Base-by-base conservation (phyloP, 2,329 filamentous ascomycete species). In the Penicillium sp. region DNA sequence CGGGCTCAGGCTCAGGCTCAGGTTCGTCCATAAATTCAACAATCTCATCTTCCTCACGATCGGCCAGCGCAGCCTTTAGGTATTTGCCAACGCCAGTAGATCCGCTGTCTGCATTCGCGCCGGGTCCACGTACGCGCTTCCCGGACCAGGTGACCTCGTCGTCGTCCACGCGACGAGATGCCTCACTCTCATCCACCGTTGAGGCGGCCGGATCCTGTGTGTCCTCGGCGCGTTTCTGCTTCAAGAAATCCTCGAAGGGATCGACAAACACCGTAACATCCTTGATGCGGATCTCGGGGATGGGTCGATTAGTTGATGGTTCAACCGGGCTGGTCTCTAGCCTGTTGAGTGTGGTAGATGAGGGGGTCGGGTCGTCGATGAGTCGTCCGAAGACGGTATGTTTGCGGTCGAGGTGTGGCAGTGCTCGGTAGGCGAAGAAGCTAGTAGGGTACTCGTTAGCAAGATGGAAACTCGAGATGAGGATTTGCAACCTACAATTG, bases 331-430 rank as follows among this genome's bases (percentile, higher is more conserved):
- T 82, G 9, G 81, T 80, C 71, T 98, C 93, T 72, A 98, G 83
- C 50, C 81, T 81, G 54, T 80, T 78, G 12, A 98, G 75, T 2
- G 71, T 72, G 6, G 67, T 59, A 12, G 71, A 72, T n/a, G 71
- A 73, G 2, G 71, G 71, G 0, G 70, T 72, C 15, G 71, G 71
- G 42, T 73, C 92, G 25, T 87, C 88, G 1, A 95, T 86, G 0
- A 97, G 83, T 32, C 84, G 83, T 2, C 86, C 93, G 63, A 98
- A 98, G 35, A 98, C 88, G n/a, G 93, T 97, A 71, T 98, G 93
- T 66, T 98, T 98, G 52, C 86, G 81, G 70, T 98, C 89, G 0
- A 98, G 80, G 72, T 98, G 93, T 55, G 87, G 84, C 0, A 86
- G 82, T 1, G 87, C 78, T 44, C 89, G 85, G 70, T 98, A 98